Evolutionary conservation across 2,329 filamentous ascomycete species (phyloP).

Genomic region (Dactylellina cionopaga): DNA sequence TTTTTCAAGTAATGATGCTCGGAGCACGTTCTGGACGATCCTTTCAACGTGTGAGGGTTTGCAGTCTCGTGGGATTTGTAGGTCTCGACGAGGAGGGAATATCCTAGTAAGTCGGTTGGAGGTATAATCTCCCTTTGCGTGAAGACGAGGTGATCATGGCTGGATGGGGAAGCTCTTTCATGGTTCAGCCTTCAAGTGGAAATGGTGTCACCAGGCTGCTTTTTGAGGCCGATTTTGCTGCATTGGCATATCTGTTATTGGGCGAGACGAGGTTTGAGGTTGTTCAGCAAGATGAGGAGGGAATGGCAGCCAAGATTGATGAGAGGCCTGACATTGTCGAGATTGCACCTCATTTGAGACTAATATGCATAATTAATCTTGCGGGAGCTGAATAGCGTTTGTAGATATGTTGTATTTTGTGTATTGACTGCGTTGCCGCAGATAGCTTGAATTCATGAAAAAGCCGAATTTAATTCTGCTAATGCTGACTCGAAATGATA

Average conservation of each 20-base stretch:
- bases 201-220: constrained; percentile 40
- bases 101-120: constrained; percentile 20
- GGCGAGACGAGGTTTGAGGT: constrained; percentile 16
- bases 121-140: constrained; percentile 19
- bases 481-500: neutral
- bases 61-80: constrained; percentile 14
- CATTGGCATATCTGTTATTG: constrained; percentile 8
- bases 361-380: neutral
- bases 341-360: constrained; percentile 9
- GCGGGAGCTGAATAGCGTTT: constrained; percentile 17
- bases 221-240: constrained; percentile 38
- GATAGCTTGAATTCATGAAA: too few relatives aligned
- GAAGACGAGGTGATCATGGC: constrained; percentile 6
- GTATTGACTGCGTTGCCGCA: neutral
- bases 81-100: constrained; percentile 9
- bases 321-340: neutral
- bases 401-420: constrained; percentile 23
- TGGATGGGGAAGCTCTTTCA: constrained; percentile 5
- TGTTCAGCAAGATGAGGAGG: neutral
- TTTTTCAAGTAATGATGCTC: neutral
- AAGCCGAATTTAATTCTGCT: neutral
- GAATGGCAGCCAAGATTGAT: neutral
- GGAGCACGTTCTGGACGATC: constrained; percentile 8
- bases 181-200: constrained; percentile 1
- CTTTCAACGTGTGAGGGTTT: neutral